Conservation (phyloP, 169 alveolate genomes). For the Plasmodium coatneyi region DNA sequence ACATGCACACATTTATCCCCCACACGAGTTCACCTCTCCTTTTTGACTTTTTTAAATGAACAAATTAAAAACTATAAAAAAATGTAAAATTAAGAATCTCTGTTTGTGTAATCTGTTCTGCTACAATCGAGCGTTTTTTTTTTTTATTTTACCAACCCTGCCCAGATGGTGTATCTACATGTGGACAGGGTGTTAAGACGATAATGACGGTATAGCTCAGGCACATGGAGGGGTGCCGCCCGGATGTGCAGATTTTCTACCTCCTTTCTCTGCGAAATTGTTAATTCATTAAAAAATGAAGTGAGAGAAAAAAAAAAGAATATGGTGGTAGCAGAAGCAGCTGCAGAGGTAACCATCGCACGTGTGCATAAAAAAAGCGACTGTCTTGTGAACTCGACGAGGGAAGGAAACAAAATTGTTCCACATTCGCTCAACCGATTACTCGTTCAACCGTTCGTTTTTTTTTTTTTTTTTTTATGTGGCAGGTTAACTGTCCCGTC, state of each 20-base stretch:
- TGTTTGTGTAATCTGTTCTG: neutral
- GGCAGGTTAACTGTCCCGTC: neutral
- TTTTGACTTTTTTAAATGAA: neutral
- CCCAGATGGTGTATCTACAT: neutral
- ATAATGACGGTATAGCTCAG: neutral
- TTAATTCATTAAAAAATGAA: too few species aligned
- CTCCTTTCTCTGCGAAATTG: neutral
- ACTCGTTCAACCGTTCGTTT: neutral
- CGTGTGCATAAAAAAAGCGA: neutral
- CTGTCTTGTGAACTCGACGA: neutral
- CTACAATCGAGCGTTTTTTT: neutral
- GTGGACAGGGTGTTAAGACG: neutral
- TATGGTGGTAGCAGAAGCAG: neutral
- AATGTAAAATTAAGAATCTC: too few species aligned
- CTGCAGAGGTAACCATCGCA: neutral
- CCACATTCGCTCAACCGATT: neutral
- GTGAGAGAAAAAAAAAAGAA: neutral
- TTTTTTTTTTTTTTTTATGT: neutral
- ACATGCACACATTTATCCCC: neutral
- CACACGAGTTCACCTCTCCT: neutral
- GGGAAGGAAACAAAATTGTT: neutral
- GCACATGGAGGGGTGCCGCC: neutral
- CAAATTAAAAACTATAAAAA: neutral
- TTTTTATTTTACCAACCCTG: neutral
- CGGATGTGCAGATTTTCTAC: neutral